phyloP scores from a whole-genome alignment of 352 stramenopile genomes.

The Pythium monospermum region DNA sequence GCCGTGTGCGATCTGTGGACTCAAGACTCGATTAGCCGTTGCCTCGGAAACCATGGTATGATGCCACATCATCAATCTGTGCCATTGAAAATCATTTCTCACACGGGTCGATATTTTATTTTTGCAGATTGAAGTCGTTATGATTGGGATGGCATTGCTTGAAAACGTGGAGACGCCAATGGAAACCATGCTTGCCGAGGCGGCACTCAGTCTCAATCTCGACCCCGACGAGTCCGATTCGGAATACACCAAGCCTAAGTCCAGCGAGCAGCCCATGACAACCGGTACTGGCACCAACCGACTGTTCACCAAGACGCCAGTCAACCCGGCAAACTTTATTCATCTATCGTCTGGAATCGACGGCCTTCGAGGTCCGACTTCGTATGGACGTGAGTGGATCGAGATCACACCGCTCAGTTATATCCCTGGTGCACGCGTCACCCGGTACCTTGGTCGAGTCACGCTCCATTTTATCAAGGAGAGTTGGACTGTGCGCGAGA shows the following conservation, averaged over 20 bases:
- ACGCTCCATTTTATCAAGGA: conserved; percentile 90
- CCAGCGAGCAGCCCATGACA: conserved; percentile 8
- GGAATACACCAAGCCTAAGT: conserved; percentile 7
- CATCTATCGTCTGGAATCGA: conserved; percentile 24
- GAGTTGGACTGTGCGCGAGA: conserved; percentile 85
- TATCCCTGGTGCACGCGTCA: conserved; percentile 65
- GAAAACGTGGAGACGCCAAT: conserved; percentile 48
- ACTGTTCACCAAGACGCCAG: conserved; percentile 41
- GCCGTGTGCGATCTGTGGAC: conserved; percentile 77
- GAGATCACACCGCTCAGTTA: conserved; percentile 79
- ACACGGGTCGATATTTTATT: not conserved
- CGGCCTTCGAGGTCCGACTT: conserved; percentile 8
- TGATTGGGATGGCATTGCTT: conserved; percentile 76
- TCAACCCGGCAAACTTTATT: conserved; percentile 33
- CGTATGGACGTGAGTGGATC: conserved; percentile 73
- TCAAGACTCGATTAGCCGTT: conserved; percentile 70
- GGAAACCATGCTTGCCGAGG: conserved; percentile 45
- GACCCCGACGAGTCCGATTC: conserved; percentile 14
- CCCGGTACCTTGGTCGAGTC: conserved; percentile 76
- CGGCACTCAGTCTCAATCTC: conserved; percentile 33
- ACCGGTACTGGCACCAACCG: conserved; percentile 27
- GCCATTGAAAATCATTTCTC: not conserved
- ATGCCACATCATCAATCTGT: not conserved
- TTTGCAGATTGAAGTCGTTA: conserved; percentile 74
- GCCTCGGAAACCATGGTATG: conserved; percentile 79